phyloP scores from a whole-genome alignment of 108 stramenopile species.

The Conticribra guillardii region DNA sequence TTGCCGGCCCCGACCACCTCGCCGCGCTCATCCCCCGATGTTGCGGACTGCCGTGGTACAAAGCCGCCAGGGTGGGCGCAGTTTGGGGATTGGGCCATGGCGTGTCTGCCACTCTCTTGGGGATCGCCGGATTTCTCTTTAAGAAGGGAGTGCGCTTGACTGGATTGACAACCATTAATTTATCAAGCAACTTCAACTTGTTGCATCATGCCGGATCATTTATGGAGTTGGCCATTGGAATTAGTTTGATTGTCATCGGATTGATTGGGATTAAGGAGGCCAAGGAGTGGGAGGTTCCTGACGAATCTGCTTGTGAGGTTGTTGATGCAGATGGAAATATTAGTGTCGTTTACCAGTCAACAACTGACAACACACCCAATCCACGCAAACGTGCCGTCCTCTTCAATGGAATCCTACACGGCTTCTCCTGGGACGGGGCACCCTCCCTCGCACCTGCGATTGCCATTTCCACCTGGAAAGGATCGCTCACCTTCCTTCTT shows the following conservation, averaged over 20 bases:
- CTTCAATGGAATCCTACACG: conserved; percentile 94
- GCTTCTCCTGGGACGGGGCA: conserved; percentile 97
- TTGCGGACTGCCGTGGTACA: conserved; percentile 89
- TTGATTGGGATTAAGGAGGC: conserved; percentile 93
- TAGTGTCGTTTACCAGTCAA: too few relatives aligned
- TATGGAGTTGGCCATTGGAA: conserved; percentile 90
- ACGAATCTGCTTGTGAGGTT: background rate
- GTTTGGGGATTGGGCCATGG: conserved; percentile 97
- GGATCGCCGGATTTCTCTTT: conserved; percentile 81
- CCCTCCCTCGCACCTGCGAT: conserved; percentile 93
- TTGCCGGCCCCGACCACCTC: conserved; percentile 96
- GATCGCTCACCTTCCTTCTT: conserved; percentile 86
- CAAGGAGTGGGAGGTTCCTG: conserved; percentile 35
- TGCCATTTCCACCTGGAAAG: conserved; percentile 88
- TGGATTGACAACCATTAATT: conserved; percentile 21
- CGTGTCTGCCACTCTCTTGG: conserved; percentile 85
- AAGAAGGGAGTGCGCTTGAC: conserved; percentile 57
- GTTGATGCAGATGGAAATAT: conserved; percentile 19
- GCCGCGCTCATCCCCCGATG: conserved; percentile 93
- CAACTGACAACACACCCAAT: too few relatives aligned
- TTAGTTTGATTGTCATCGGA: conserved; percentile 91
- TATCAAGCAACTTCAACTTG: conserved; percentile 33
- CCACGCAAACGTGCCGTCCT: conserved; percentile 83
- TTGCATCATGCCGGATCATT: conserved; percentile 55
- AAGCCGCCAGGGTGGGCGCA: conserved; percentile 88